A percentile compares a stretch with the other conserved stretches of the same genome.
phyloP scores from a whole-genome alignment of 352 stramenopile genomes.

The Elongisporangium undulatum region DNA sequence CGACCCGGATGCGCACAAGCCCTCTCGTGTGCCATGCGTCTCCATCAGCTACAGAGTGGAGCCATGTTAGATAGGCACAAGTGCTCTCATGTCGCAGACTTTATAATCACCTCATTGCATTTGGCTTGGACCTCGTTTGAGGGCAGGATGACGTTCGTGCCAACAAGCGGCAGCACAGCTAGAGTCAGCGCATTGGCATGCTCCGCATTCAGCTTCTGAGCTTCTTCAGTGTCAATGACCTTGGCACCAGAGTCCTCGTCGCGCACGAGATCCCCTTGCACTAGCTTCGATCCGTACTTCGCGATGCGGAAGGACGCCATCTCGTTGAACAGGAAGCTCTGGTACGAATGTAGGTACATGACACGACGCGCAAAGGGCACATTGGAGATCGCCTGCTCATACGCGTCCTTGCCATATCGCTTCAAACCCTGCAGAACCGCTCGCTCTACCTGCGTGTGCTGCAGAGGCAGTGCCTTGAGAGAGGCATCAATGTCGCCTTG shows the following conservation, averaged over 20 bases:
- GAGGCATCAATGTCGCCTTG: slow-evolving; percentile 42
- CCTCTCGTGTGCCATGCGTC: slow-evolving; percentile 36
- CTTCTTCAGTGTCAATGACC: slow-evolving; percentile 28
- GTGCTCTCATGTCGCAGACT: too few relatives aligned
- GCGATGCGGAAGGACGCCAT: slow-evolving; percentile 50
- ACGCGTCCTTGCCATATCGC: slow-evolving; percentile 41
- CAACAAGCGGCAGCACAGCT: slow-evolving; percentile 53
- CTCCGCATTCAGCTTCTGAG: slow-evolving; percentile 28
- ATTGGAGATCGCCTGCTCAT: slow-evolving; percentile 44
- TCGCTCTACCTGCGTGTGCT: slow-evolving; percentile 39
- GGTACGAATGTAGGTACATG: slow-evolving; percentile 78
- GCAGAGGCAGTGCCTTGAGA: slow-evolving; percentile 44
- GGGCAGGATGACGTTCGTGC: slow-evolving; percentile 43
- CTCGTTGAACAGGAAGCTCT: slow-evolving; percentile 73
- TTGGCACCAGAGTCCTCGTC: slow-evolving; percentile 18
- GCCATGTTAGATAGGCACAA: slow-evolving; percentile 3
- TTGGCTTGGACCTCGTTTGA: slow-evolving; percentile 35
- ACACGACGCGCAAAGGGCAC: slow-evolving; percentile 53
- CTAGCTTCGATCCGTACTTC: slow-evolving; percentile 25
- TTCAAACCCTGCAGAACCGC: slow-evolving; percentile 66
- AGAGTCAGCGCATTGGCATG: slow-evolving; percentile 21
- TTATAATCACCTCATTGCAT: slow-evolving; percentile 52
- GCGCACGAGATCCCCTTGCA: slow-evolving; percentile 56
- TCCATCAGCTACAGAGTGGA: slow-evolving; percentile 31
- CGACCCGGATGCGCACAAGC: slow-evolving; percentile 25